Evolutionary conservation across 306 rosid genomes (phyloP), one percentile per base, ranked within the genome.

Genomic region (Medicago ruthenica): DNA sequence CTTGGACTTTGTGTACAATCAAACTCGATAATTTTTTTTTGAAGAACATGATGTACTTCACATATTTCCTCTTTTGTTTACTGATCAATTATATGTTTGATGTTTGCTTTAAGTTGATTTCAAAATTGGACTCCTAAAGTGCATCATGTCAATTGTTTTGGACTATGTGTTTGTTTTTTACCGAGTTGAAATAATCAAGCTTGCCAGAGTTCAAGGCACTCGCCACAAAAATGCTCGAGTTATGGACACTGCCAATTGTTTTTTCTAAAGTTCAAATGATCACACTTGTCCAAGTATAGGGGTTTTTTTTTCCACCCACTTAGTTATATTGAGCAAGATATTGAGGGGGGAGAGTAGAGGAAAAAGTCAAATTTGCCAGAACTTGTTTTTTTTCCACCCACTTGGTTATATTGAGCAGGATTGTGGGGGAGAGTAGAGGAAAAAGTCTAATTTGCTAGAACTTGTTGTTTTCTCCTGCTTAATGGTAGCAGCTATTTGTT

Each of bases 1-100:
- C 13, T 62, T 73, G 27, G 77, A 71, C 41, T 59, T 12, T 18
- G 16, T 39, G 65, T 60, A 63, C 51, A 50, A 13, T 6, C 31
- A 9, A 0, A 24, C 17, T 57, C 1, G 24, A 54, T 17, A 22
- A 21, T 36, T 67, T 79, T 16, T 64, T 24, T 44, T 24, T 60
- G 41, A 41, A 1, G 15, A 53, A 51, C 58, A 9, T 9, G 5
- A 12, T 54, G 76, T 57, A 44, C 73, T 22, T 36, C 12, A 54
- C 20, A 16, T 36, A 53, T 51, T 41, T 68, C 55, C 37, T 31
- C 15, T 21, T 4, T 27, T 17, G 27, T 54, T 54, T 54, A 18
- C 60, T 9, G 5, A 54, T 54, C 21, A 20, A 17, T 54, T 17
- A 16, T 53, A 53, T 54, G 60, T 17, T 54, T 24, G 60, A 18